These are phyloP conservation scores for Starmerella stellata DNA, from an alignment of 805 yeast species.

Conservation along the genomic window DNA sequence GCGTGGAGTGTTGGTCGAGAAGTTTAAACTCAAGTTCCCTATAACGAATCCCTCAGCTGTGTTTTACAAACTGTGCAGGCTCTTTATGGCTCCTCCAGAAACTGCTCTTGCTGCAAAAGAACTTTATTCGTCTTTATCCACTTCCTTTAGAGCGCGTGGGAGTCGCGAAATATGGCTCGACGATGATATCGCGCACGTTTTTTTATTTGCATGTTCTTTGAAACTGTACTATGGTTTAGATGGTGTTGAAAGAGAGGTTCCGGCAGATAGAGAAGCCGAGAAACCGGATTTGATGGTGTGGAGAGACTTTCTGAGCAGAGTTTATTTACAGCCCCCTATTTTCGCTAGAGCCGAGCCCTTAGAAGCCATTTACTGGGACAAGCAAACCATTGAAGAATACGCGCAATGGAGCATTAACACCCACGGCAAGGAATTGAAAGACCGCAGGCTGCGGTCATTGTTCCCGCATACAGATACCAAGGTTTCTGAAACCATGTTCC, in stretches of 20 bases:
- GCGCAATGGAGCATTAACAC: constrained; percentile 26
- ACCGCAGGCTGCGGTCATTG: not conserved
- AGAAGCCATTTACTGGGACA: constrained; percentile 33
- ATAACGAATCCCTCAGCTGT: not conserved
- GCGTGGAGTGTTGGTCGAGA: not conserved
- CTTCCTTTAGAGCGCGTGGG: not conserved
- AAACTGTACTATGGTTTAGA: constrained; percentile 18
- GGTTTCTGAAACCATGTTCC: not conserved
- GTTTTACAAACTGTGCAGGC: constrained; percentile 17
- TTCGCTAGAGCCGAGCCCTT: constrained; percentile 19
- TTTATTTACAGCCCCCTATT: constrained; percentile 17
- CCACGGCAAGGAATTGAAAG: not conserved
- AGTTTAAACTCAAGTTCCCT: not conserved
- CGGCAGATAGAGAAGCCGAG: constrained; percentile 5
- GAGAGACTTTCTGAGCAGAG: constrained; percentile 21
- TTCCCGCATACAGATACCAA: not conserved
- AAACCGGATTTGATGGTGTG: constrained; percentile 20
- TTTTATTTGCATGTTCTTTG: constrained; percentile 9
- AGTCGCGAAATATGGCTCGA: not conserved
- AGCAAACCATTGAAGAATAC: constrained; percentile 18
- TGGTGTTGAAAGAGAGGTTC: constrained; percentile 7
- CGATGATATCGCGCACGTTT: constrained; percentile 10
- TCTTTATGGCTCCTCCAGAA: constrained; percentile 34
- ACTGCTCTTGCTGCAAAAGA: constrained; percentile 25
- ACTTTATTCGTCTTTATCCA: not conserved